These are phyloP conservation scores for Urochloa ruziziensis DNA, from an alignment of 176 grass and related monocot genomes.

Conservation along the genomic window DNA sequence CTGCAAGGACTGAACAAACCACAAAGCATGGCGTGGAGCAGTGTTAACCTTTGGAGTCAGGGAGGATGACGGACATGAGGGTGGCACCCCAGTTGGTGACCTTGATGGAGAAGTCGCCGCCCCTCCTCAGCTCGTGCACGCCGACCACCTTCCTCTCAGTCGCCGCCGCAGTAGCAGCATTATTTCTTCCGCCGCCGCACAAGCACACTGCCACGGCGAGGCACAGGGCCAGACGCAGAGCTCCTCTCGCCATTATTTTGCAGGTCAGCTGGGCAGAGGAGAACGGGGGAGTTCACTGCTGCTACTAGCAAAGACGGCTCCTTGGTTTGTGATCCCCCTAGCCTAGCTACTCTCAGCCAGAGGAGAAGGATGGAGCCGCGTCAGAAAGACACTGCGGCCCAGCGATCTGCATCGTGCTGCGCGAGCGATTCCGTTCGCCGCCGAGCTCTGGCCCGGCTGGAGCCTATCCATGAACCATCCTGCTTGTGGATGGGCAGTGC, in stretches of 20 bases:
- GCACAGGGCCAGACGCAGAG: constrained; percentile 22
- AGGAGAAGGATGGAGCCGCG: neutral
- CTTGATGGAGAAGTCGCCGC: constrained; percentile 77
- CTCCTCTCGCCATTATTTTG: constrained; percentile 57
- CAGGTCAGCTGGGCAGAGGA: neutral
- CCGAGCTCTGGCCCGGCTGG: neutral
- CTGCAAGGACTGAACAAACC: too few species aligned
- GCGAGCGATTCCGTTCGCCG: neutral
- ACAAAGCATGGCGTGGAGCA: too few species aligned
- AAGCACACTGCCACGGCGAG: constrained; percentile 27
- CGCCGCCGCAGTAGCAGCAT: neutral
- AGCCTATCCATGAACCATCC: too few species aligned
- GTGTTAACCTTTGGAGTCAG: constrained; percentile 81
- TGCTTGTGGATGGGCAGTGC: neutral
- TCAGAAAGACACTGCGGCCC: neutral
- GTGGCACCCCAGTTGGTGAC: constrained; percentile 87
- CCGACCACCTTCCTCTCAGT: constrained; percentile 36
- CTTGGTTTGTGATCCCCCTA: constrained; percentile 3
- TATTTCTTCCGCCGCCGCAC: neutral
- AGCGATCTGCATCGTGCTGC: constrained; percentile 7
- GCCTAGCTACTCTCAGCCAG: neutral
- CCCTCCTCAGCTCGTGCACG: constrained; percentile 69
- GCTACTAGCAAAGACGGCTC: neutral
- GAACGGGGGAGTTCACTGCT: neutral
- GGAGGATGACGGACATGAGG: constrained; percentile 64